These are phyloP conservation scores for Lanzia echinophila DNA, from an alignment of 2,329 filamentous ascomycete genomes.

Conservation along the genomic window DNA sequence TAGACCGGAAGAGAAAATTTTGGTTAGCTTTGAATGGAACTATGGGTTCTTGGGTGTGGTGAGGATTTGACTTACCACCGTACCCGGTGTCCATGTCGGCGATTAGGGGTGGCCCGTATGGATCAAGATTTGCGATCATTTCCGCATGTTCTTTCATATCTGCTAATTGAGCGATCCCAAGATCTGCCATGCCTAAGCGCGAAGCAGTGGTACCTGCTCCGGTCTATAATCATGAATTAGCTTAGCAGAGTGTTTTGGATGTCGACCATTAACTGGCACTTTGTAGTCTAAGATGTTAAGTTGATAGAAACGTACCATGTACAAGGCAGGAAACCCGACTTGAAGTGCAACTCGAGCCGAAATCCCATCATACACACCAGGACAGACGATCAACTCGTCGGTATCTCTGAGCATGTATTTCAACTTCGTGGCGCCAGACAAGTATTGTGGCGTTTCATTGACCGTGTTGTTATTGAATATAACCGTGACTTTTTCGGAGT, in stretches of 20 bases:
- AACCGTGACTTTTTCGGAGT: slow-evolving; percentile 6
- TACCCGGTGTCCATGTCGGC: slow-evolving; percentile 47
- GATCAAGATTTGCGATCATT: slow-evolving; percentile 46
- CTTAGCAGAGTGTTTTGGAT: too few relatives aligned
- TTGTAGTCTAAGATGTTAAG: background rate
- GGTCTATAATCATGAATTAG: too few relatives aligned
- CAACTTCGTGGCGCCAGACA: slow-evolving; percentile 7
- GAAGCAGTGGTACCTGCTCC: slow-evolving; percentile 45
- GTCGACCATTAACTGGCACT: background rate
- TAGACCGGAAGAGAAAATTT: background rate
- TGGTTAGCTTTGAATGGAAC: too few relatives aligned
- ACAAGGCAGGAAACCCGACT: slow-evolving; percentile 56
- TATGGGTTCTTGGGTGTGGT: too few relatives aligned
- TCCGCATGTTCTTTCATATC: slow-evolving; percentile 47
- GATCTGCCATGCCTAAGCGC: slow-evolving; percentile 41
- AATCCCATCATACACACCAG: slow-evolving; percentile 64
- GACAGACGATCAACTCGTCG: slow-evolving; percentile 26
- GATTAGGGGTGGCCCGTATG: slow-evolving; percentile 42
- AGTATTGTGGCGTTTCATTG: background rate
- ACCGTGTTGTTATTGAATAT: slow-evolving; percentile 1
- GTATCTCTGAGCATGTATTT: slow-evolving; percentile 5
- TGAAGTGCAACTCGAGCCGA: slow-evolving; percentile 56
- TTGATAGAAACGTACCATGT: slow-evolving; percentile 48
- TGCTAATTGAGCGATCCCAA: slow-evolving; percentile 43
- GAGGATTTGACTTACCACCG: too few relatives aligned